phyloP scores from a whole-genome alignment of 345 rosid species.

The Corchorus olitorius region DNA sequence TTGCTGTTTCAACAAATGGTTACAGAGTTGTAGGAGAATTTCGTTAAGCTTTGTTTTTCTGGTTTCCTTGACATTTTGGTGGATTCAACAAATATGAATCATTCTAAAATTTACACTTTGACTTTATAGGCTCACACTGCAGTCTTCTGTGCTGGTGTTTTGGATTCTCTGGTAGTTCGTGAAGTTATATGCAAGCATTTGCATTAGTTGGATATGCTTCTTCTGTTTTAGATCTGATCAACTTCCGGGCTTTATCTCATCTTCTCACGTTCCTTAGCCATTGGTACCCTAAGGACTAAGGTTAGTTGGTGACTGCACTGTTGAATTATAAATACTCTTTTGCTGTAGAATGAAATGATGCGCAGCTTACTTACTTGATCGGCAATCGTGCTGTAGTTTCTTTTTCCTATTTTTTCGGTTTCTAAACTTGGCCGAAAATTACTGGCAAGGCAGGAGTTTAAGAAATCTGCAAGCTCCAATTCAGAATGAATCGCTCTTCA shows the following conservation, averaged over 20 bases:
- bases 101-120: slow-evolving; percentile 12
- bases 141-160: slow-evolving; percentile 51
- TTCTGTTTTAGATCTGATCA: slow-evolving; percentile 56
- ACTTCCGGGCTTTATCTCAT: slow-evolving; percentile 57
- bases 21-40: neutral
- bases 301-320: slow-evolving; percentile 30
- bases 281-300: slow-evolving; percentile 94
- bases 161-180: slow-evolving; percentile 75
- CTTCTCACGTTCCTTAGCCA: slow-evolving; percentile 71
- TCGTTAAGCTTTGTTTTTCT: slow-evolving; percentile 3
- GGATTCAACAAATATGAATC: neutral
- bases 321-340: neutral
- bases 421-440: slow-evolving; percentile 18
- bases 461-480: slow-evolving; percentile 38
- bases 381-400: neutral
- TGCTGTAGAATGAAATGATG: neutral
- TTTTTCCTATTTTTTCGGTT: neutral
- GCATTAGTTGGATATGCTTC: slow-evolving; percentile 75
- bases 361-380: neutral
- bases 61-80: neutral
- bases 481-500: slow-evolving; percentile 82
- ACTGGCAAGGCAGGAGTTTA: slow-evolving; percentile 27
- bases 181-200: slow-evolving; percentile 67
- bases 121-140: slow-evolving; percentile 50
- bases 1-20: too few relatives aligned